Conservation (phyloP, 371 early-diverging fungal species). For the Mucor mucedo region DNA sequence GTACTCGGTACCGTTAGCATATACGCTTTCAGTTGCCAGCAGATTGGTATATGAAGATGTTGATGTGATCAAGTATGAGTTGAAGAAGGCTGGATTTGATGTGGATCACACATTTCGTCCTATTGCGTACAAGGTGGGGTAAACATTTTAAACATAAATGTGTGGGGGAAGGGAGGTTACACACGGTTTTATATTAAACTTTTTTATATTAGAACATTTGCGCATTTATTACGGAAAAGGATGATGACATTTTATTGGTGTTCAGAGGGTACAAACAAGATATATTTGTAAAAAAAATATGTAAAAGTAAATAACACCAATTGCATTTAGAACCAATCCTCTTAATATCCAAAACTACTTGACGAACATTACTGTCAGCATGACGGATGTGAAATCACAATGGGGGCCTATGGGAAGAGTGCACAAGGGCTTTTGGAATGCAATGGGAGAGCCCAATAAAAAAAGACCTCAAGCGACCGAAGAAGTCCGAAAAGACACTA, state of each 20-base stretch:
- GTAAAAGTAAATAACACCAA: not conserved
- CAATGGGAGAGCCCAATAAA: slow-evolving; percentile 53
- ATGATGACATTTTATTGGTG: slow-evolving; percentile 62
- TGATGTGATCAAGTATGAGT: slow-evolving; percentile 59
- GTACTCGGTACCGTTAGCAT: slow-evolving; percentile 59
- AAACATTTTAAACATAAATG: not conserved
- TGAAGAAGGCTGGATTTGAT: slow-evolving; percentile 60
- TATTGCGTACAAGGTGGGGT: slow-evolving; percentile 59
- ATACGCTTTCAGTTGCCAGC: slow-evolving; percentile 59
- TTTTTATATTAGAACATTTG: slow-evolving; percentile 55
- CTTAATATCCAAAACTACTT: slow-evolving; percentile 66
- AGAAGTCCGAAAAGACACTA: not conserved
- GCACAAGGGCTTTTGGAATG: slow-evolving; percentile 66
- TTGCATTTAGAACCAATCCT: slow-evolving; percentile 54
- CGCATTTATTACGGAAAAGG: slow-evolving; percentile 65
- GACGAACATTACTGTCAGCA: slow-evolving; percentile 56
- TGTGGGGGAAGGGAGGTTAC: not conserved
- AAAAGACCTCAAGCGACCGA: not conserved
- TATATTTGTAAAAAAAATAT: not conserved
- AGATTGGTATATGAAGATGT: slow-evolving; percentile 65
- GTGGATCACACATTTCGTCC: slow-evolving; percentile 58
- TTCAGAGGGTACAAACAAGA: slow-evolving; percentile 52
- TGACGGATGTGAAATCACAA: slow-evolving; percentile 53
- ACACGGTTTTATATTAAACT: slow-evolving; percentile 3
- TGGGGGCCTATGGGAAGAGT: slow-evolving; percentile 60